Conservation (phyloP, 2,329 filamentous ascomycete genomes). For the Trichoderma oligosporum region DNA sequence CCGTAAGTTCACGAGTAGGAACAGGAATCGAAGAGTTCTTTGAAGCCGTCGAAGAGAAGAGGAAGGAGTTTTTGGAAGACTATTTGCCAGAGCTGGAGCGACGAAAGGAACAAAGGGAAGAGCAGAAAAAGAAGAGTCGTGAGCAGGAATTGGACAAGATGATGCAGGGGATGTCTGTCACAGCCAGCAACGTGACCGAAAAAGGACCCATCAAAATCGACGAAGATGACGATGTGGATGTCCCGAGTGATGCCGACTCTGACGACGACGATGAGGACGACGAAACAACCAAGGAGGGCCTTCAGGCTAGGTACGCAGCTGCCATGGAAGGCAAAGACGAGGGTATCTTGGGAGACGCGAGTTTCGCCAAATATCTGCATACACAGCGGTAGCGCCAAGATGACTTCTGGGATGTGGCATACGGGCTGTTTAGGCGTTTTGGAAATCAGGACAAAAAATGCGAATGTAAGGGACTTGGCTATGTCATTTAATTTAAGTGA, state of each 20-base stretch:
- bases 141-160: conserved; percentile 85
- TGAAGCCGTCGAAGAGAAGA: conserved; percentile 79
- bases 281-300: conserved; percentile 59
- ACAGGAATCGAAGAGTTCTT: conserved; percentile 93
- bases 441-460: background rate
- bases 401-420: background rate
- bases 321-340: conserved; percentile 61
- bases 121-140: conserved; percentile 65
- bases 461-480: background rate
- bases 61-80: conserved; percentile 80
- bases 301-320: conserved; percentile 73
- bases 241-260: conserved; percentile 58
- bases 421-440: conserved; percentile 14
- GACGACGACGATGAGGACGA: conserved; percentile 56
- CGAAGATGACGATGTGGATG: conserved; percentile 48
- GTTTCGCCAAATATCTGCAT: conserved; percentile 59
- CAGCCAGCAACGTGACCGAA: conserved; percentile 23
- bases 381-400: conserved; percentile 35
- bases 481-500: background rate
- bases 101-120: conserved; percentile 69
- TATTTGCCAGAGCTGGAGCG: conserved; percentile 90
- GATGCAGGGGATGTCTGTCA: conserved; percentile 80
- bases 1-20: conserved; percentile 88
- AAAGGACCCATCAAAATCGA: conserved; percentile 40
- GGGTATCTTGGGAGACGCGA: conserved; percentile 52